These are phyloP conservation scores for Danielozyma ontarioensis DNA, from an alignment of 805 yeast species.

Conservation along the genomic window DNA sequence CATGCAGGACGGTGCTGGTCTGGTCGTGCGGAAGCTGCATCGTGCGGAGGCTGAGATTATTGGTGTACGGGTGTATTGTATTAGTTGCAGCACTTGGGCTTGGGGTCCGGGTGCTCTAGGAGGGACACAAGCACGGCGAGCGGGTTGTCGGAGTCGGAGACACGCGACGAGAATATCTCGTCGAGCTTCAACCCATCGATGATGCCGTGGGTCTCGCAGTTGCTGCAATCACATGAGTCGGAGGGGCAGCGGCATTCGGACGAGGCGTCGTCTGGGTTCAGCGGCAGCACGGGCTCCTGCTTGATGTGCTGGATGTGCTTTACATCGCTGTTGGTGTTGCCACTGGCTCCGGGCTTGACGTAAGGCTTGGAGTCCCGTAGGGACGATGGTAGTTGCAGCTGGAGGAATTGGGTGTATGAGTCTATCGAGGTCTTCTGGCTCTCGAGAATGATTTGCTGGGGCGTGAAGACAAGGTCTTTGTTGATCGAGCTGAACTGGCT, in stretches of 20 bases:
- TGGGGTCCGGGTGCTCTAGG: background rate
- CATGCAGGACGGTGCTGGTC: too few relatives aligned
- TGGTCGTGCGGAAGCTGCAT: too few relatives aligned
- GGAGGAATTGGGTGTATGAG: background rate
- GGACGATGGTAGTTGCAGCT: background rate
- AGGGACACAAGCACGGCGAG: background rate
- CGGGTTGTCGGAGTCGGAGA: background rate
- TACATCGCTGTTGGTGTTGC: too few relatives aligned
- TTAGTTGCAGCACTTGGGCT: background rate
- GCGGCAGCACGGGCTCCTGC: background rate
- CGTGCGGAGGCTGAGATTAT: too few relatives aligned
- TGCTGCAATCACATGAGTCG: constrained; percentile 31
- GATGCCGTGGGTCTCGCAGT: constrained; percentile 43
- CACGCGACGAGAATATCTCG: too few relatives aligned
- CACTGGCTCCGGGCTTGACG: too few relatives aligned
- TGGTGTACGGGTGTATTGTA: too few relatives aligned
- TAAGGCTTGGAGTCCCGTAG: background rate
- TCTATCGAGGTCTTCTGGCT: background rate
- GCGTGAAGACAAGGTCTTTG: background rate
- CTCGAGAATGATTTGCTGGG: background rate
- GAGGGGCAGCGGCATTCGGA: constrained; percentile 22
- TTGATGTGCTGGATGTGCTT: background rate
- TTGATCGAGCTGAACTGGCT: background rate
- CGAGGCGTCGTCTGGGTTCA: constrained; percentile 2
- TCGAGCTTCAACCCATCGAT: constrained; percentile 38